Conservation (phyloP, 805 yeast species). For the Suhomyces prunicola region DNA sequence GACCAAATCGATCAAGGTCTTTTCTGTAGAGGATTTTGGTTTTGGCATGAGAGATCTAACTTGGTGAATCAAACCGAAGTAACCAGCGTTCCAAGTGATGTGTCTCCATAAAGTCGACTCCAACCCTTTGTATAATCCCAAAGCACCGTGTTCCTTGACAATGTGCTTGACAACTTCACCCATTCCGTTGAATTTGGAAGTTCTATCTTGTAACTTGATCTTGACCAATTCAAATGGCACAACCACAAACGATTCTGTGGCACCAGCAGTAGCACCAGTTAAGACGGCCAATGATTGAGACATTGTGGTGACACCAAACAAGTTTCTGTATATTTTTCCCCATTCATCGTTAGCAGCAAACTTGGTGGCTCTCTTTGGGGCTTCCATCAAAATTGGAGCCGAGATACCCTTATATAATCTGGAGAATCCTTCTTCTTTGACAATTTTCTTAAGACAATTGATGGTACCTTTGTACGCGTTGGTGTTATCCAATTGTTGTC, state of each 20-base stretch:
- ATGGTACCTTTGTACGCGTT: conserved; percentile 79
- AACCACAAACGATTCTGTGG: conserved; percentile 92
- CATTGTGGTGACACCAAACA: conserved; percentile 66
- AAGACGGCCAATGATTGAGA: conserved; percentile 81
- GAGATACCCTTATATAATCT: conserved; percentile 89
- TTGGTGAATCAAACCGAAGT: conserved; percentile 92
- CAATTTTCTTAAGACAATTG: conserved; percentile 79
- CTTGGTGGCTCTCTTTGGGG: conserved; percentile 98
- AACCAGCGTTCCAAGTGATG: conserved; percentile 95
- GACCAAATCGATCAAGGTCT: conserved; percentile 80
- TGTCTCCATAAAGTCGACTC: conserved; percentile 99
- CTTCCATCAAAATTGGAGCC: conserved; percentile 98
- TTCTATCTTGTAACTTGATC: conserved; percentile 88
- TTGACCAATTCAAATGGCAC: conserved; percentile 97
- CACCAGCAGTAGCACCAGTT: conserved; percentile 99
- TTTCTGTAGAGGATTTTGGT: conserved; percentile 65
- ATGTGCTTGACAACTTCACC: conserved; percentile 75
- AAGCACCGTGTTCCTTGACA: conserved; percentile 68
- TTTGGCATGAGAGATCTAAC: conserved; percentile 75
- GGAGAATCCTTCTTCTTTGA: conserved; percentile 79
- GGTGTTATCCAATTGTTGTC: conserved; percentile 72
- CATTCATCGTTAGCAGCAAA: conserved; percentile 98
- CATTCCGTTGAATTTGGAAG: conserved; percentile 79
- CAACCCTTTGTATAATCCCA: conserved; percentile 88
- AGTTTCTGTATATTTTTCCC: conserved; percentile 74